These are phyloP conservation scores for Candida nitratophila DNA, from an alignment of 805 yeast species.

Conservation along the genomic window DNA sequence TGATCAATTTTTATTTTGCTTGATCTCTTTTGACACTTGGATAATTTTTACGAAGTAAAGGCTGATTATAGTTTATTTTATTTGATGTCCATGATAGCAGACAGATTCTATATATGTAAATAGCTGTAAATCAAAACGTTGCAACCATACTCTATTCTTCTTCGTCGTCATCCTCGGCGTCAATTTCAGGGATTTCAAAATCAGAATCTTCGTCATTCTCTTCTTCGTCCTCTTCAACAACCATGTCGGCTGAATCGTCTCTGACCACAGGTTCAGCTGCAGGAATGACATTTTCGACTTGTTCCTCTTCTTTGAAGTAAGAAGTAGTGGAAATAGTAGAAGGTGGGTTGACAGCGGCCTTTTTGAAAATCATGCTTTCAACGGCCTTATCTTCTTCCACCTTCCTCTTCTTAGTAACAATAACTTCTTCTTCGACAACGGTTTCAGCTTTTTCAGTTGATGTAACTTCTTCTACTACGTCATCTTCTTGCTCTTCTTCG, in stretches of 20 bases:
- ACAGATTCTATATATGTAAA: no score
- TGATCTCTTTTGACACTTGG: no score
- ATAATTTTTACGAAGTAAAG: no score
- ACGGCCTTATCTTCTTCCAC: conserved; percentile 6
- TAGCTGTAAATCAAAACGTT: no score
- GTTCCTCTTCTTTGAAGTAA: conserved; percentile 3
- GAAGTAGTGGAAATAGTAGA: conserved; percentile 1
- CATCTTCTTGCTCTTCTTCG: conserved; percentile 6
- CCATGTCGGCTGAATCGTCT: no score
- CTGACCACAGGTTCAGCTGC: background rate
- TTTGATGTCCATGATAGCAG: background rate
- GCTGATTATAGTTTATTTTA: no score
- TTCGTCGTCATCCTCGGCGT: conserved; percentile 17
- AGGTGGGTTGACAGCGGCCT: background rate
- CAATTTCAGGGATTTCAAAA: conserved; percentile 30
- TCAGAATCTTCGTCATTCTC: conserved; percentile 25
- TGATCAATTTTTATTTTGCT: background rate
- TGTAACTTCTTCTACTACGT: background rate
- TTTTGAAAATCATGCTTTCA: conserved; percentile 11
- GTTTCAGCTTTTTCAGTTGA: no score
- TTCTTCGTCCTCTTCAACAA: conserved; percentile 3
- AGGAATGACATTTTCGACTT: conserved; percentile 5
- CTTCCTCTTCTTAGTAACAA: conserved; percentile 7
- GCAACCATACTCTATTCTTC: background rate
- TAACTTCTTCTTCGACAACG: background rate